phyloP scores from a whole-genome alignment of 805 yeast species.

The Grigorovia transvaalensis region DNA sequence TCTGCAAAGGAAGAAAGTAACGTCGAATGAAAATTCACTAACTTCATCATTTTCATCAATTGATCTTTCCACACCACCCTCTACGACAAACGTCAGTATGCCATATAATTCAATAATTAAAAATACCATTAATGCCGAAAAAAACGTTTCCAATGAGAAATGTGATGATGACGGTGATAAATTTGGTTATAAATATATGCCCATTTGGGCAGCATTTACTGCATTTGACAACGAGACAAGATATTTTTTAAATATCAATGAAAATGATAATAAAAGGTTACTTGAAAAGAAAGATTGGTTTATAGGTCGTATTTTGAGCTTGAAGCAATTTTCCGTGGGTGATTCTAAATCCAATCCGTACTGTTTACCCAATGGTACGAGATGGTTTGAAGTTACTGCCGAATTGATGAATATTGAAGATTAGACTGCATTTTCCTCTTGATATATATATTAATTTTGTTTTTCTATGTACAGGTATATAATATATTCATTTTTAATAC shows the following conservation, averaged over 20 bases:
- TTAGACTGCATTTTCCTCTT: neutral
- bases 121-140: neutral
- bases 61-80: constrained; percentile 27
- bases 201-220: constrained; percentile 93
- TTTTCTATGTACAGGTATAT: neutral
- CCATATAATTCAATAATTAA: neutral
- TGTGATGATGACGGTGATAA: constrained; percentile 8
- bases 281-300: constrained; percentile 60
- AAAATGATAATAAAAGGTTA: constrained; percentile 6
- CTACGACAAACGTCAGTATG: constrained; percentile 7
- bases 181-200: constrained; percentile 11
- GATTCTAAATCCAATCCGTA: constrained; percentile 47
- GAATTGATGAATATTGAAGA: constrained; percentile 8
- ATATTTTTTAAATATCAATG: constrained; percentile 49
- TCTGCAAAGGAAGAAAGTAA: constrained; percentile 1
- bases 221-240: constrained; percentile 67
- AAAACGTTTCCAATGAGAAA: neutral
- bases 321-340: constrained; percentile 47
- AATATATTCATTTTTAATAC: neutral
- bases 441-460: too few species aligned
- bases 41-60: constrained; percentile 28
- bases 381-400: constrained; percentile 58
- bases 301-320: constrained; percentile 54
- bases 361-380: constrained; percentile 47
- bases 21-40: constrained; percentile 19